Evolutionary conservation across 1,284 basidiomycete species (phyloP), one percentile per base, ranked within the genome.

Genomic region (Boletus semigastroideus): DNA sequence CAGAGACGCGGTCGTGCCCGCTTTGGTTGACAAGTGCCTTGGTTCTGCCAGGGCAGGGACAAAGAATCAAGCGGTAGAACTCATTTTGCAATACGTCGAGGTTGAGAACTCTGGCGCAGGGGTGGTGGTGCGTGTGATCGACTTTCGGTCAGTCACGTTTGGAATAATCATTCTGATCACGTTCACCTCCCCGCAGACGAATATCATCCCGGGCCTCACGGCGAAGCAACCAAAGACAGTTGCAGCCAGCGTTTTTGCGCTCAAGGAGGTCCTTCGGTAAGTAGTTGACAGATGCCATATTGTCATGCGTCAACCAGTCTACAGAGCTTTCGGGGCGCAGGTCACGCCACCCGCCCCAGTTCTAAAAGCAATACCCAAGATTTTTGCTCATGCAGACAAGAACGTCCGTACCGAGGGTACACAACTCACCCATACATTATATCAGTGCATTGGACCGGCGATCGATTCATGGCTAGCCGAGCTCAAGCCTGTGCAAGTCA

Each of bases 161-260:
- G 46, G 48, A 53, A 56, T 49, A 38, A 38, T 50, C 30, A 7
- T 49, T 52, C 56, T 60, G 56, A 60, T 60, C 60, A 61, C 63
- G 48, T 64, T 61, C 60, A 59, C 61, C 59, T 60, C 59, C 54
- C 61, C 59, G 25, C 60, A 97, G 93, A 76, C 76, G 49, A 91
- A 96, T 67, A 75, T 99, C 37, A 70, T 94, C n/a, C 82, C 83
- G 34, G 95, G 94, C 12, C 74, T 99, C 17, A 77, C 78, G 39
- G 92, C 94, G 8, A 99, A 98, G 67, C 95, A 99, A 64, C 97
- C 97, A 1, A 99, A 99, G 72, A 74, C 90, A 1, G 94, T 99
- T 0, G 86, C 94, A 20, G 91, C 90, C 17, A 84, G 84, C 55
- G 83, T 98, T 13, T 67, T 78, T 10, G 90, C 86, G 5, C 69